phyloP scores from a whole-genome alignment of 805 yeast genomes.

The Saturnispora sekii region DNA sequence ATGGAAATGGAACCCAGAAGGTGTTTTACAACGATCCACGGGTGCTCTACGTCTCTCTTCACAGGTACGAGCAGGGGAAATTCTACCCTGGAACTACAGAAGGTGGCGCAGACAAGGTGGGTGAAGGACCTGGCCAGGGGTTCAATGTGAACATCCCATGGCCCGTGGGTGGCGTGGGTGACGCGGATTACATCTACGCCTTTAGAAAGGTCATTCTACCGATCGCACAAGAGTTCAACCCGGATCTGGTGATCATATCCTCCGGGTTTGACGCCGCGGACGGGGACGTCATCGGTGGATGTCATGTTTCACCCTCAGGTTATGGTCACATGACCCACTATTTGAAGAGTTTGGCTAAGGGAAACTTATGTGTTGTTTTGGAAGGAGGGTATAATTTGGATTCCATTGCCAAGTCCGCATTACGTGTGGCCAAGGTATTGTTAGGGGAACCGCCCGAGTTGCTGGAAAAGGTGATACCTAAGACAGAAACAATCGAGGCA shows the following conservation, averaged over 20 bases:
- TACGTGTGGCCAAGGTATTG: slow-evolving; percentile 83
- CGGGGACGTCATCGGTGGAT: slow-evolving; percentile 94
- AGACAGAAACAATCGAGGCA: slow-evolving; percentile 65
- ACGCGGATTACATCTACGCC: slow-evolving; percentile 91
- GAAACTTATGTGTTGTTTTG: slow-evolving; percentile 77
- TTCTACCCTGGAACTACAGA: slow-evolving; percentile 91
- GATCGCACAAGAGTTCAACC: slow-evolving; percentile 76
- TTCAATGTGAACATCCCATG: slow-evolving; percentile 87
- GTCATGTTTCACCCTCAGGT: slow-evolving; percentile 91
- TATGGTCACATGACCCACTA: slow-evolving; percentile 94
- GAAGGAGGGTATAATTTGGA: slow-evolving; percentile 97
- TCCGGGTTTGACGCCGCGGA: slow-evolving; percentile 99
- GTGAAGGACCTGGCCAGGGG: slow-evolving; percentile 83
- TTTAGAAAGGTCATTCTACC: slow-evolving; percentile 83
- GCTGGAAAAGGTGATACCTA: slow-evolving; percentile 56
- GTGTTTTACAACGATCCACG: slow-evolving; percentile 84
- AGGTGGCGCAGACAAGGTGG: slow-evolving; percentile 74
- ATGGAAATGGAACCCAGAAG: slow-evolving; percentile 97
- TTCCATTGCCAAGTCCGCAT: slow-evolving; percentile 80
- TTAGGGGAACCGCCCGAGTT: slow-evolving; percentile 94
- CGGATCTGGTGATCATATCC: slow-evolving; percentile 86
- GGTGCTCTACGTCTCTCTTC: slow-evolving; percentile 84
- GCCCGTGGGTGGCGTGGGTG: slow-evolving; percentile 87
- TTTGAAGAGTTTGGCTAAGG: slow-evolving; percentile 79
- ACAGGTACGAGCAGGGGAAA: slow-evolving; percentile 83